Evolutionary conservation across 1,284 basidiomycete genomes (phyloP).

Genomic region (Apiotrichum akiyoshidainum): DNA sequence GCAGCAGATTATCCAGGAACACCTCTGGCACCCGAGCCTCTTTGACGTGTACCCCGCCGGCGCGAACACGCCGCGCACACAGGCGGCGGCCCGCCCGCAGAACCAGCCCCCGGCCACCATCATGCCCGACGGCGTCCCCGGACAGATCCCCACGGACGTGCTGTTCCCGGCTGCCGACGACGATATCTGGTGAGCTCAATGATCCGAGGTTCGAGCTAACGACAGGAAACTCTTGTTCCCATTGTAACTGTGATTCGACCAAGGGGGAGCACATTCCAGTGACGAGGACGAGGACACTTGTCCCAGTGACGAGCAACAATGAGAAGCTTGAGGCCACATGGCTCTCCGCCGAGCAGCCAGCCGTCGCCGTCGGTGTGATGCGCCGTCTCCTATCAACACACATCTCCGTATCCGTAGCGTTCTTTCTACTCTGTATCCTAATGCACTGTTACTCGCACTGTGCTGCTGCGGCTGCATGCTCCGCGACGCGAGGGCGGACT

Average conservation of each 20-base stretch:
- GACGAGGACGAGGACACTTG: no score
- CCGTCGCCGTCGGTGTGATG: no score
- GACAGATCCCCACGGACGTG: constrained; percentile 14
- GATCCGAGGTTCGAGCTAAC: not conserved
- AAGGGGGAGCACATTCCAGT: no score
- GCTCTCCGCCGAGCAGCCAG: no score
- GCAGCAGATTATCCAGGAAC: constrained; percentile 29
- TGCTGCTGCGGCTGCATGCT: no score
- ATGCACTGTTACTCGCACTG: no score
- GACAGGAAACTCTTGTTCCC: constrained; percentile 29
- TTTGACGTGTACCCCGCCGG: constrained; percentile 5
- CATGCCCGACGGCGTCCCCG: constrained; percentile 5
- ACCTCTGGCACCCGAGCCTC: constrained; percentile 23
- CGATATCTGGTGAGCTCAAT: constrained; percentile 30
- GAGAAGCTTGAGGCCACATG: no score
- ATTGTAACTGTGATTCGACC: not conserved
- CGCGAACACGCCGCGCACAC: not conserved
- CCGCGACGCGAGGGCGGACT: no score
- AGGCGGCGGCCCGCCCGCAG: not conserved
- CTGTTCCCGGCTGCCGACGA: constrained; percentile 31
- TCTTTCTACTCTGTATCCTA: no score
- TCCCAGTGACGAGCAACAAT: no score
- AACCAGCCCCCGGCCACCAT: not conserved
- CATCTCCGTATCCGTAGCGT: no score
- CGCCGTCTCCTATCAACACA: no score